phyloP scores from a whole-genome alignment of 495 filamentous ascomycete genomes.

The Staphylotrichum tortipilum region DNA sequence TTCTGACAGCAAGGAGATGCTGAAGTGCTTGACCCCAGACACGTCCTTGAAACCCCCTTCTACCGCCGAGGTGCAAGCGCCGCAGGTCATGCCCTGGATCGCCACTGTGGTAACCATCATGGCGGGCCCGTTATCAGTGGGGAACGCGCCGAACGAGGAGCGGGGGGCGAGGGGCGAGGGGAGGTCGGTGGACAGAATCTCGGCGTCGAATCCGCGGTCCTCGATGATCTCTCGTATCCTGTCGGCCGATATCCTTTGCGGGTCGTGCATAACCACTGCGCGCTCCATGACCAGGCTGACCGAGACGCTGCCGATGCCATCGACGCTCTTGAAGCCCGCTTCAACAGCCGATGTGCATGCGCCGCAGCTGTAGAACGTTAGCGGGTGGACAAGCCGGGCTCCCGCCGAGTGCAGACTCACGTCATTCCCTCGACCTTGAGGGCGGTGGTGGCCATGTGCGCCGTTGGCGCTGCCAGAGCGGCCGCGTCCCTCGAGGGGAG shows the following conservation, averaged over 20 bases:
- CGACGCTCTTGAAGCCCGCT: conserved; percentile 67
- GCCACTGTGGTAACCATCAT: conserved; percentile 68
- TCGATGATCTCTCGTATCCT: conserved; percentile 78
- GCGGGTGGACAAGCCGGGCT: not conserved
- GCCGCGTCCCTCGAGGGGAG: conserved; percentile 33
- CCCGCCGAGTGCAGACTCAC: conserved; percentile 23
- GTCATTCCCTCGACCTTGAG: conserved; percentile 89
- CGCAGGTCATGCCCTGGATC: conserved; percentile 94
- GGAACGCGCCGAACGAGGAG: conserved; percentile 21
- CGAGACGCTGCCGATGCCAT: conserved; percentile 73
- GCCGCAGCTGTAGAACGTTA: conserved; percentile 43
- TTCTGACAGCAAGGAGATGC: conserved; percentile 87
- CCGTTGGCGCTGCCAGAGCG: conserved; percentile 27
- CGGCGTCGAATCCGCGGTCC: conserved; percentile 89
- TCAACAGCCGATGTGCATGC: conserved; percentile 86
- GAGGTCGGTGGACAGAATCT: conserved; percentile 74
- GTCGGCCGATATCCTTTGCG: conserved; percentile 60
- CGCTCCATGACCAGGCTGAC: conserved; percentile 89
- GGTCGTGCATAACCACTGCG: conserved; percentile 84
- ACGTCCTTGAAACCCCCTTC: conserved; percentile 73
- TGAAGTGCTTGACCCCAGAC: conserved; percentile 74
- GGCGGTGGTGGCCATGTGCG: conserved; percentile 82
- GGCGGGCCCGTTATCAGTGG: conserved; percentile 24
- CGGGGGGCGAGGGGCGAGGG: conserved; percentile 36
- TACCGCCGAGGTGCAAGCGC: conserved; percentile 86